Conservation (phyloP, 2,329 filamentous ascomycete species). For the Sclerotinia trifoliorum region DNA sequence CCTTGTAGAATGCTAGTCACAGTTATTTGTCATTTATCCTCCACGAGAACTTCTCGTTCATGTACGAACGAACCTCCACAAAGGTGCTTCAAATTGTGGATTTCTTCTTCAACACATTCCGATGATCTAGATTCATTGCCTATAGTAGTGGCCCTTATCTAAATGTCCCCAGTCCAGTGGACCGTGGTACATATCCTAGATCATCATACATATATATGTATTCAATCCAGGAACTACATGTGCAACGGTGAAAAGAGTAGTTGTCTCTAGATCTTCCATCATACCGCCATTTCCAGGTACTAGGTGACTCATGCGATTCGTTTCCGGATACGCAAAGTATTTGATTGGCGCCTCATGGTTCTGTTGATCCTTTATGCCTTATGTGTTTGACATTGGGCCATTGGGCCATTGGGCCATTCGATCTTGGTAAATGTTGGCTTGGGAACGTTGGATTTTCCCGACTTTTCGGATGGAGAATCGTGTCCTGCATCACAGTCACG, state of each 20-base stretch:
- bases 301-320: background rate
- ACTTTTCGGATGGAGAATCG: constrained; percentile 1
- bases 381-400: background rate
- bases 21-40: background rate
- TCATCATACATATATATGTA: background rate
- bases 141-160: background rate
- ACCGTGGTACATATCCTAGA: background rate
- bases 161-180: background rate
- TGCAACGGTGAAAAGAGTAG: background rate
- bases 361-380: background rate
- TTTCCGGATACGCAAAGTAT: background rate
- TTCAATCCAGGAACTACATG: background rate
- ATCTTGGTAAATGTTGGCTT: background rate
- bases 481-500: background rate
- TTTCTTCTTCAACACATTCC: background rate
- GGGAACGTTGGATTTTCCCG: background rate
- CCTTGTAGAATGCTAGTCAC: background rate
- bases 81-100: background rate
- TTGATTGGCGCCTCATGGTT: background rate
- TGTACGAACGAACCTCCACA: background rate
- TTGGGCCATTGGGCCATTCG: background rate
- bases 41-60: background rate
- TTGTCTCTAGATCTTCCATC: background rate
- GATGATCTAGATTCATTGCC: background rate
- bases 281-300: constrained; percentile 7